Evolutionary conservation across 2,329 filamentous ascomycete species (phyloP), one percentile per base, ranked within the genome.

Genomic region (Byssoonygena ceratinophila): DNA sequence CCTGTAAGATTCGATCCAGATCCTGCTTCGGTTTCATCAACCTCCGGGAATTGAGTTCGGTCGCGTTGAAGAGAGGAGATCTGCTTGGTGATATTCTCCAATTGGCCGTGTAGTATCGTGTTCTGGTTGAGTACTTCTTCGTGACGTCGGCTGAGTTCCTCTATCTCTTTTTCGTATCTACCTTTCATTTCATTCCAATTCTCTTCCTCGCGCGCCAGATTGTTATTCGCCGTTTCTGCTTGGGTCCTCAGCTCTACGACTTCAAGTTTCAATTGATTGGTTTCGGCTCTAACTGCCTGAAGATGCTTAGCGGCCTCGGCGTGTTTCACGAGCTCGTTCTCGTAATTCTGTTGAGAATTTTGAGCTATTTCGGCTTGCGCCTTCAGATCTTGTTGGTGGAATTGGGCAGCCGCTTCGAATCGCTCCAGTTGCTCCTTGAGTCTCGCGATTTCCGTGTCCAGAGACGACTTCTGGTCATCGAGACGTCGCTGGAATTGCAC

Each of bases 331-430:
- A 98, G 77, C 67, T 98, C 92, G 57, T 83, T 83, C 67, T 98
- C 94, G 64, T 98, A 98, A 60, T 92, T 90, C 64, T 94, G 85
- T 66, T 98, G 92, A 2, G 92, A 89, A 66, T 88, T 86, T 50
- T 88, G 83, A 1, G 92, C 89, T 62, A 98, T 97, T 41, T 94
- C 86, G 25, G 91, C 90, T 68, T 98, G 92, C 0, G 87, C 84
- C 56, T 92, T 90, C 39, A 97, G 80, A 61, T 97, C 90, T 61
- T 94, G 85, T 64, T 94, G 87, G 64, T 95, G 86, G 64, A 85
- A 88, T 59, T 87, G 83, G 29, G 87, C 83, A 46, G 89, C 84
- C 55, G 88, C 85, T 55, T 82, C 77, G 65, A 91, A 84, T 50
- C 85, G 81, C 59, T 89, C 85, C 54, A 85, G 84, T 59, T 94